These are phyloP conservation scores for Bipolaris gigantea DNA, from an alignment of 2,329 filamentous ascomycete species.

Conservation along the genomic window DNA sequence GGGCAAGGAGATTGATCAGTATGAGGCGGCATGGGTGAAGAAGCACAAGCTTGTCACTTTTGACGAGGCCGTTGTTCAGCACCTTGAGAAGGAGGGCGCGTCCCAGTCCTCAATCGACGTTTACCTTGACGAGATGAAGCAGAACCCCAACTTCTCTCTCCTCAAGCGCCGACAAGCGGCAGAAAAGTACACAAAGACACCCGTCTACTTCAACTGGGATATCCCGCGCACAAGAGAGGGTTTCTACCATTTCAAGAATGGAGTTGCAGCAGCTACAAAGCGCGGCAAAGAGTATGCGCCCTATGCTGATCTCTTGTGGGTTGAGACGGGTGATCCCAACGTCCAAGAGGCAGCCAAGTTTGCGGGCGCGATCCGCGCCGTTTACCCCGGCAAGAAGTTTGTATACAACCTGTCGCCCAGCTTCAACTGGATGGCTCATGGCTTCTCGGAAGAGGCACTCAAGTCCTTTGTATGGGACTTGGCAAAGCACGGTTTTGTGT, in stretches of 20 bases:
- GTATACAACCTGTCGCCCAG: constrained; percentile 96
- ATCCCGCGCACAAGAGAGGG: constrained; percentile 91
- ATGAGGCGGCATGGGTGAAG: constrained; percentile 87
- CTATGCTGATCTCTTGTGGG: constrained; percentile 93
- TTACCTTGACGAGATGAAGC: constrained; percentile 65
- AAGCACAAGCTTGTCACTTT: constrained; percentile 83
- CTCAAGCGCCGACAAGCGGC: constrained; percentile 75
- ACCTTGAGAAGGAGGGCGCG: constrained; percentile 69
- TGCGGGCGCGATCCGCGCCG: constrained; percentile 71
- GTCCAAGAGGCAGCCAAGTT: constrained; percentile 77
- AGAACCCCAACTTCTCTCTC: constrained; percentile 75
- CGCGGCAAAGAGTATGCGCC: constrained; percentile 88
- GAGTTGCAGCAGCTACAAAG: constrained; percentile 86
- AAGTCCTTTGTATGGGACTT: constrained; percentile 97
- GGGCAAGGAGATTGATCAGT: constrained; percentile 79
- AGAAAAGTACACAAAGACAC: constrained; percentile 64
- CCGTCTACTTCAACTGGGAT: constrained; percentile 86
- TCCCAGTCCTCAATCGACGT: constrained; percentile 64
- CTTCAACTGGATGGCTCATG: constrained; percentile 98
- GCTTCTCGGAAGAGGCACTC: constrained; percentile 79
- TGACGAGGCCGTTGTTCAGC: constrained; percentile 82
- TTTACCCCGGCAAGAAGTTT: constrained; percentile 77
- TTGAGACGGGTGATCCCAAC: constrained; percentile 89
- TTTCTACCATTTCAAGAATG: constrained; percentile 86
- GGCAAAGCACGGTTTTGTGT: constrained; percentile 76